Base-by-base conservation (phyloP, 1,139 yeast genomes). In the Candida dubliniensis region DNA sequence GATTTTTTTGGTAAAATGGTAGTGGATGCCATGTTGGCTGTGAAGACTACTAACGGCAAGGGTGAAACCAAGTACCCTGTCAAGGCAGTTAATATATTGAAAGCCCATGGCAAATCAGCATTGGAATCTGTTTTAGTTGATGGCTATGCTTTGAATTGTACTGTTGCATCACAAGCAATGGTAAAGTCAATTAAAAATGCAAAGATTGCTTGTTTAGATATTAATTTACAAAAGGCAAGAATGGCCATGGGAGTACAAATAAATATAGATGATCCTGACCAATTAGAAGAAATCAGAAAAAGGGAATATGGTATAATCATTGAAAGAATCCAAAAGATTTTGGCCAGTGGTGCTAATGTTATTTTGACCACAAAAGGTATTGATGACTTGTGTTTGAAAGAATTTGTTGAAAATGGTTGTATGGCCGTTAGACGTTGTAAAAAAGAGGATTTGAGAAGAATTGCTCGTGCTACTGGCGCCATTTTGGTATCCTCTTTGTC, bases 201-300 rank as follows among this genome's bases (percentile, higher is more conserved):
- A 41, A 87, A 85, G 61, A 89, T 95, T 60, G 99, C 99, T 4
- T 85, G 93, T 55, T 76, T 95, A 60, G 99, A 95, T 67, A 81
- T 95, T 68, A 93, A 95, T 66, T 74, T 95, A 61, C 99, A 95
- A 66, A 93, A 91, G 66, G 93, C 97, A 8, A 82, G 91, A 65
- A 90, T 95, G 98, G 96, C 98, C 33, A 83, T 95, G 84, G 99
- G 99, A 43, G 98, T 95, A 44, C 96, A 91, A 66, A 88, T 95
- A 64, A 91, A 93, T 61, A 89, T 95, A 59, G 96, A 89, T 57
- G 98, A 95, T 64, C 99, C 99, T 36, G 96, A 93, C 56, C 96
- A 90, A 69, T 79, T 95, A 57, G 99, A 95, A 70, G 93, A 90
- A 61, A 91, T 95, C 56, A 81, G 99, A 62, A 85, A 90, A 66